phyloP scores from a whole-genome alignment of 148 eudicot genomes.

The Cornus kousa region DNA sequence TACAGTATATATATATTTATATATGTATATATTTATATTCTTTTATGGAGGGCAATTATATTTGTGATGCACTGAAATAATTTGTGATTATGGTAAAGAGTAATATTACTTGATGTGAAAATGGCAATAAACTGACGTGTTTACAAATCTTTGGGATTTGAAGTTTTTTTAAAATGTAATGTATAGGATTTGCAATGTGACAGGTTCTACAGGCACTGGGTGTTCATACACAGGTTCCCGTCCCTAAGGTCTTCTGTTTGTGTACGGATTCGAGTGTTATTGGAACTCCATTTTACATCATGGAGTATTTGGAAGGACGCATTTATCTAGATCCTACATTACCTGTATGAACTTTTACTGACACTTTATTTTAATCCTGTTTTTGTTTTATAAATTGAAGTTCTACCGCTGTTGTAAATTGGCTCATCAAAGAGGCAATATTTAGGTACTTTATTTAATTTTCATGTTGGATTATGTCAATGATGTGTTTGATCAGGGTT shows the following conservation, averaged over 20 bases:
- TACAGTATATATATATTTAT: not conserved
- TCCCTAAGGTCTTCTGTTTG: slow-evolving; percentile 85
- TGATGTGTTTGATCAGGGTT: slow-evolving; percentile 40
- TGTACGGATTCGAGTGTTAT: slow-evolving; percentile 80
- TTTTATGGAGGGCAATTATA: too few relatives aligned
- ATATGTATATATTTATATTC: too few relatives aligned
- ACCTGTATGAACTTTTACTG: slow-evolving; percentile 49
- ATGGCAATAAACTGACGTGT: too few relatives aligned
- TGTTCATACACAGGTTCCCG: slow-evolving; percentile 68
- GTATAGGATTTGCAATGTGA: not conserved
- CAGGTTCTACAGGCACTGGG: slow-evolving; percentile 89
- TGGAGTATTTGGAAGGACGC: slow-evolving; percentile 97
- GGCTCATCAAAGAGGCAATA: not conserved
- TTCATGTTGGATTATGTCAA: not conserved
- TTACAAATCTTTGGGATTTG: too few relatives aligned
- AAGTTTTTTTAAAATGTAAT: not conserved
- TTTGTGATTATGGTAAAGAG: too few relatives aligned
- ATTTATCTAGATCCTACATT: slow-evolving; percentile 68
- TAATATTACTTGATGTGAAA: too few relatives aligned
- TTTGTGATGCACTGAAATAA: too few relatives aligned
- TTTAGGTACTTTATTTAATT: not conserved
- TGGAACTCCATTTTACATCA: slow-evolving; percentile 92
- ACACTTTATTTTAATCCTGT: not conserved
- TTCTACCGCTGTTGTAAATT: not conserved
- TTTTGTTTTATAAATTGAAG: not conserved